Conservation (phyloP, 768 basidiomycete species). For the Leccinum boreale region DNA sequence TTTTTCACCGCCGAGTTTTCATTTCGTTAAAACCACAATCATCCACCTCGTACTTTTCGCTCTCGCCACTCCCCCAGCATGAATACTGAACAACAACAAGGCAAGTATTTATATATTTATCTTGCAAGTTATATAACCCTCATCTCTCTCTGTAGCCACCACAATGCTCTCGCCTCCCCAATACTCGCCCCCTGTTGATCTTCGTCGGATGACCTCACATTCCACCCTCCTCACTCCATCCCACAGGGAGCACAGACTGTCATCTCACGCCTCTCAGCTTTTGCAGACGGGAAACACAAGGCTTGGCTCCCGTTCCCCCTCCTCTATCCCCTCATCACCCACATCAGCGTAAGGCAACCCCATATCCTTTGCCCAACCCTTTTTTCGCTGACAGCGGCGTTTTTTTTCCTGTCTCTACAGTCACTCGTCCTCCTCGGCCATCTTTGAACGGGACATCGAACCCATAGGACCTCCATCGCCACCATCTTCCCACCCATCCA, state of each 20-base stretch:
- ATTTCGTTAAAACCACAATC: conserved; percentile 17
- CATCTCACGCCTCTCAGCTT: conserved; percentile 47
- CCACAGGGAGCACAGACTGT: conserved; percentile 37
- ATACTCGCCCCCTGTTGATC: conserved; percentile 40
- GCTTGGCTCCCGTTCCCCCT: conserved; percentile 62
- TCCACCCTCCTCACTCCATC: conserved; percentile 41
- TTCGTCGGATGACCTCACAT: conserved; percentile 55
- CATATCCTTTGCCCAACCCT: conserved; percentile 5
- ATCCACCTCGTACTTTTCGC: conserved; percentile 11
- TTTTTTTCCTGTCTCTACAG: conserved; percentile 3
- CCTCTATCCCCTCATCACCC: conserved; percentile 76
- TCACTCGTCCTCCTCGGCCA: conserved; percentile 83
- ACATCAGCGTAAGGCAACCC: conserved; percentile 62
- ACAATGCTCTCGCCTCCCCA: conserved; percentile 13
- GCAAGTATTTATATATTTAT: conserved; percentile 3
- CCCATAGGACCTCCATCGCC: conserved; percentile 41
- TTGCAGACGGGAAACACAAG: conserved; percentile 40
- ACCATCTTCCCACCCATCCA: conserved; percentile 38
- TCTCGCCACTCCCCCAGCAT: background rate
- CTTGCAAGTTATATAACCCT: background rate
- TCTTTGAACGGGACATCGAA: conserved; percentile 91
- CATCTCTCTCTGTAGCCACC: conserved; percentile 12
- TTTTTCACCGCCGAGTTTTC: background rate
- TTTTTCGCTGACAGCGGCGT: conserved; percentile 7
- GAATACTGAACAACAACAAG: conserved; percentile 13